A percentile compares a stretch with the other conserved stretches of the same genome.
These are phyloP conservation scores for Gossypium aridum DNA, from an alignment of 441 rosid genomes.

Conservation along the genomic window DNA sequence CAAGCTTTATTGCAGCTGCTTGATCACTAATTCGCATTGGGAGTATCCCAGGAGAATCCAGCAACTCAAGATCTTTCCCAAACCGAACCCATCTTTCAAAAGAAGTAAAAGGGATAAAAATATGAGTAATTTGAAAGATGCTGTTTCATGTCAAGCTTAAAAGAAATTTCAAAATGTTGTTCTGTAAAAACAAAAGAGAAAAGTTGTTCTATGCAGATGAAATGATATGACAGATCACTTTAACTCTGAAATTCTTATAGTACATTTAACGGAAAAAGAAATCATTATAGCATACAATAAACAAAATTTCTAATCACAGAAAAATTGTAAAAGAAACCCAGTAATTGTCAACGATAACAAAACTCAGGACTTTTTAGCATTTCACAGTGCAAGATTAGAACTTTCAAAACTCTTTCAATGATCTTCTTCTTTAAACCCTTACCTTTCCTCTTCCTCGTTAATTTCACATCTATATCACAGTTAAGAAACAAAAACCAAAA, in stretches of 20 bases:
- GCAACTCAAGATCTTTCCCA: constrained; percentile 79
- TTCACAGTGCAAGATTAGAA: not conserved
- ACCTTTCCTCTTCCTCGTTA: not conserved
- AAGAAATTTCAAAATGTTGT: not conserved
- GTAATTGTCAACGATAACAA: not conserved
- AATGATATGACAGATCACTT: not conserved
- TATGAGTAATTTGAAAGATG: not conserved
- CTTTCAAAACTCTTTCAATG: not conserved
- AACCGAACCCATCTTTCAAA: constrained; percentile 71
- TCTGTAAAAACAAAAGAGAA: not conserved
- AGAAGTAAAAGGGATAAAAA: not conserved
- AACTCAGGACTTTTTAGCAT: not conserved
- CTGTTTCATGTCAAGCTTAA: not conserved
- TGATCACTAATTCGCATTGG: constrained; percentile 94
- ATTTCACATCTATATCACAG: not conserved
- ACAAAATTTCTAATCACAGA: not conserved
- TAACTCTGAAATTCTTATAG: not conserved
- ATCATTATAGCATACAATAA: not conserved
- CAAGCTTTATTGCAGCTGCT: constrained; percentile 92
- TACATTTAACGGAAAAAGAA: not conserved
- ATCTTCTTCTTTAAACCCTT: not conserved
- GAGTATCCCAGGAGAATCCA: constrained; percentile 88
- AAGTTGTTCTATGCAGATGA: not conserved
- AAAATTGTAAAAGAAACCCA: not conserved
- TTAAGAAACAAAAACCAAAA: not conserved